Percentiles rank a stretch among this genome's conserved stretches.
phyloP scores from a whole-genome alignment of 2,329 filamentous ascomycete species.

The Aspergillus spinulosporus region DNA sequence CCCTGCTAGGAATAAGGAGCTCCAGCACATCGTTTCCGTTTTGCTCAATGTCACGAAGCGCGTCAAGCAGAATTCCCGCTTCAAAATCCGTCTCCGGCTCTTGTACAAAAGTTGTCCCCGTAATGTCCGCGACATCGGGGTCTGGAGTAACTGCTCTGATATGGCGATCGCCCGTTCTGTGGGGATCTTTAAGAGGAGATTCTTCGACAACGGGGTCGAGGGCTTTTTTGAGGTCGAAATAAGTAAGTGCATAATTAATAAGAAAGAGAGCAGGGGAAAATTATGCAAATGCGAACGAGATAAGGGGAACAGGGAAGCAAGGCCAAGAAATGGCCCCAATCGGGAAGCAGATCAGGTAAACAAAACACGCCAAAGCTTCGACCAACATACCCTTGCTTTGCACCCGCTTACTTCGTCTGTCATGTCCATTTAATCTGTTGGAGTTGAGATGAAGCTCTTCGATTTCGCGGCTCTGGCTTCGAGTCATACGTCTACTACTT shows the following conservation, averaged over 20 bases:
- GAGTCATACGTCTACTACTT: conserved; percentile 30
- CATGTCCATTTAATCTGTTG: neutral
- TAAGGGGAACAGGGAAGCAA: neutral
- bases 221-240: conserved; percentile 6
- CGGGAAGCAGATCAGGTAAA: conserved; percentile 1
- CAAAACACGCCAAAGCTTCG: conserved; percentile 1
- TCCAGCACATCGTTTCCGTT: conserved; percentile 38
- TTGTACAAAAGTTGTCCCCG: conserved; percentile 37
- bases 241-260: conserved; percentile 1
- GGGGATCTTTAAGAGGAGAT: conserved; percentile 16
- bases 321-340: neutral
- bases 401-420: neutral
- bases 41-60: conserved; percentile 40
- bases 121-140: conserved; percentile 34
- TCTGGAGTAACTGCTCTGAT: conserved; percentile 22
- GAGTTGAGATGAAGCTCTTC: conserved; percentile 11
- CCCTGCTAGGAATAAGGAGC: conserved; percentile 34
- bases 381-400: conserved; percentile 14
- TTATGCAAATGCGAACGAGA: neutral
- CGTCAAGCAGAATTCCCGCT: conserved; percentile 36
- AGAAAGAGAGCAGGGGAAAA: neutral
- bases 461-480: conserved; percentile 42
- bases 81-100: conserved; percentile 37
- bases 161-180: conserved; percentile 14
- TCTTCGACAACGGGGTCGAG: conserved; percentile 24